These are phyloP conservation scores for Fusarium ambrosium DNA, from an alignment of 2,329 filamentous ascomycete species.

Conservation along the genomic window DNA sequence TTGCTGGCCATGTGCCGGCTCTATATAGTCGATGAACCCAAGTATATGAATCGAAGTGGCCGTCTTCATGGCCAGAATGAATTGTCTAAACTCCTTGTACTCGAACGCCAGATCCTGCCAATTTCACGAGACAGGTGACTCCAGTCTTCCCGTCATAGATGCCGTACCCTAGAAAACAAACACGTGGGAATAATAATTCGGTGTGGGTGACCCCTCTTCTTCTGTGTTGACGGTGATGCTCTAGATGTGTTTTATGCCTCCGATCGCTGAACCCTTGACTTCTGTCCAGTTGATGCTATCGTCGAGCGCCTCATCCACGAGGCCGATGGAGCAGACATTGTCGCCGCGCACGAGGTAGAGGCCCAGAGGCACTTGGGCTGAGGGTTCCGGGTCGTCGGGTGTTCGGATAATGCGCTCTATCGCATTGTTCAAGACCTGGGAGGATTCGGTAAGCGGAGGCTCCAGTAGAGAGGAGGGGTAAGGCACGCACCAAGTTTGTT, in stretches of 20 bases:
- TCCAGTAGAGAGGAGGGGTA: not conserved
- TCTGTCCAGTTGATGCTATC: conserved; percentile 92
- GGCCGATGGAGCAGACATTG: conserved; percentile 90
- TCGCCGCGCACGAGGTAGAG: conserved; percentile 94
- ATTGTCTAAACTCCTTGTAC: conserved; percentile 47
- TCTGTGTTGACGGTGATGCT: conserved; percentile 1
- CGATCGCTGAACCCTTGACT: conserved; percentile 87
- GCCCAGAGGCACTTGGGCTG: conserved; percentile 84
- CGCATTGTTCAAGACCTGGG: conserved; percentile 81
- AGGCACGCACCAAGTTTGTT: conserved; percentile 79
- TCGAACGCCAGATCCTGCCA: conserved; percentile 44
- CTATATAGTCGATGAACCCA: conserved; percentile 26
- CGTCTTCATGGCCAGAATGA: conserved; percentile 40
- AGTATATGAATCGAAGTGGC: conserved; percentile 19
- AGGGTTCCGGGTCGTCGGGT: conserved; percentile 84
- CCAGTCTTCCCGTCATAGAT: conserved; percentile 28
- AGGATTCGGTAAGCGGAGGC: conserved; percentile 29
- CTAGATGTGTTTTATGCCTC: conserved; percentile 82
- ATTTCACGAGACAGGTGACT: conserved; percentile 28
- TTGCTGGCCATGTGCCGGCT: conserved; percentile 31
- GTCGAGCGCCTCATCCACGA: conserved; percentile 92
- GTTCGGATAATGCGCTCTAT: conserved; percentile 92
- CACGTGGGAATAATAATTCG: conserved; percentile 9
- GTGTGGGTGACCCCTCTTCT: conserved; percentile 4
- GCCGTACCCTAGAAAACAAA: conserved; percentile 38